These are phyloP conservation scores for Hypoxylon crocopeplum DNA, from an alignment of 495 filamentous ascomycete genomes.

Conservation along the genomic window DNA sequence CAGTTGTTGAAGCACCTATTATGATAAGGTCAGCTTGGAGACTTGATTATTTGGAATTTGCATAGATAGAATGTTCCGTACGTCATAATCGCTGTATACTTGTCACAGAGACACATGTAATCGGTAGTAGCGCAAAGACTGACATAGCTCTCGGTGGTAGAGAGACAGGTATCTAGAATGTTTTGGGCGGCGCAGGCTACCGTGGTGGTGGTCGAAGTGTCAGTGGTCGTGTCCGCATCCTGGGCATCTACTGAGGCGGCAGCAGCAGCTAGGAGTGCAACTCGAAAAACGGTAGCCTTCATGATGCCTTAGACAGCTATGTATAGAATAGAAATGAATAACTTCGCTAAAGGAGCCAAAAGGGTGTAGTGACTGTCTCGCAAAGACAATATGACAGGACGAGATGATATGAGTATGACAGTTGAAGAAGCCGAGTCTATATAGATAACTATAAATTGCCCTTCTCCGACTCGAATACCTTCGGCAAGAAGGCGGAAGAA, in stretches of 20 bases:
- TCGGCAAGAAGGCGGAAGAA: background rate
- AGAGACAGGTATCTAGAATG: constrained; percentile 54
- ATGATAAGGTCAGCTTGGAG: background rate
- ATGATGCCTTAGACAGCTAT: constrained; percentile 32
- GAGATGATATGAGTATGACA: background rate
- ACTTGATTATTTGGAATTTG: constrained; percentile 1
- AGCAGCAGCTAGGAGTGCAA: constrained; percentile 42
- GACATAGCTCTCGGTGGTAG: constrained; percentile 46
- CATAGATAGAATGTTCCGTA: constrained; percentile 22
- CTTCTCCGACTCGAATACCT: constrained; percentile 14
- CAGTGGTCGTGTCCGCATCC: background rate
- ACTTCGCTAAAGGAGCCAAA: background rate
- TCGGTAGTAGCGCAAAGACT: constrained; percentile 43
- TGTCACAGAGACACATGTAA: constrained; percentile 50
- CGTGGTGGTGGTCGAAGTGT: constrained; percentile 30
- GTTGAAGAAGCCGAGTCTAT: constrained; percentile 1
- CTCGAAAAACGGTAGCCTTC: constrained; percentile 44
- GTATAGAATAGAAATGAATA: background rate
- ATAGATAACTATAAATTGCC: constrained; percentile 17
- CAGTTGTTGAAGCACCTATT: constrained; percentile 58
- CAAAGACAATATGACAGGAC: background rate
- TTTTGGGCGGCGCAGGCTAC: constrained; percentile 49
- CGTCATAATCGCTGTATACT: constrained; percentile 48
- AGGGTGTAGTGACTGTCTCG: background rate
- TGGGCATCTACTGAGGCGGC: constrained; percentile 20